Evolutionary conservation across 441 rosid genomes (phyloP).

Genomic region (Arabidopsis hybrid): DNA sequence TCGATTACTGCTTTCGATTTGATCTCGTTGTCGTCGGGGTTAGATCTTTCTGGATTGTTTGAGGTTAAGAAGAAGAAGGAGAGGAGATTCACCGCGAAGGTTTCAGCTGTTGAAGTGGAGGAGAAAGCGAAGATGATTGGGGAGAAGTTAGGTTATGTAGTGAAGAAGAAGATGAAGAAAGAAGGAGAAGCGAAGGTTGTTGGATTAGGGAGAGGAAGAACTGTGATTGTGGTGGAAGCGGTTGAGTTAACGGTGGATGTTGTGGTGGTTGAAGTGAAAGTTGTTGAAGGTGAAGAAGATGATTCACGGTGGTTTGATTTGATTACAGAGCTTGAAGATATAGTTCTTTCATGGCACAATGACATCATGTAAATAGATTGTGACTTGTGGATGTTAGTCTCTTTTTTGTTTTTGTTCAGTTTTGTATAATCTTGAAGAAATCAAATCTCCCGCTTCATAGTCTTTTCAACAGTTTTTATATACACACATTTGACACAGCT

Average conservation of each 20-base stretch:
- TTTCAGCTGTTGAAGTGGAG: constrained; percentile 55
- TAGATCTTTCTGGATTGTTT: constrained; percentile 86
- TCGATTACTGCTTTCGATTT: constrained; percentile 69
- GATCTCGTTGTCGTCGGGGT: constrained; percentile 76
- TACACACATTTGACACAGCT: constrained; percentile 26
- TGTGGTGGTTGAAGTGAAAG: constrained; percentile 69
- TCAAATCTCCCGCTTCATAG: constrained; percentile 11
- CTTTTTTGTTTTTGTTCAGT: neutral
- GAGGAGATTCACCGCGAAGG: constrained; percentile 71
- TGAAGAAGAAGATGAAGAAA: constrained; percentile 64
- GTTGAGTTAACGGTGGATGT: constrained; percentile 57
- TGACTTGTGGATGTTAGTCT: constrained; percentile 19
- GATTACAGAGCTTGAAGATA: constrained; percentile 64
- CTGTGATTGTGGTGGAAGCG: constrained; percentile 57
- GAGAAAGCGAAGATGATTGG: constrained; percentile 72
- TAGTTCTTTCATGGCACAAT: constrained; percentile 75
- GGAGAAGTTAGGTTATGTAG: constrained; percentile 63
- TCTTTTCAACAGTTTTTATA: neutral
- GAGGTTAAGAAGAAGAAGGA: constrained; percentile 52
- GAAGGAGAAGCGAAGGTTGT: constrained; percentile 52
- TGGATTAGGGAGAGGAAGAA: constrained; percentile 66
- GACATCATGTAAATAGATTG: constrained; percentile 47
- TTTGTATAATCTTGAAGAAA: constrained; percentile 37
- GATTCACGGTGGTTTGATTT: constrained; percentile 74
- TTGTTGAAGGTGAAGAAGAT: constrained; percentile 54